phyloP scores from a whole-genome alignment of 805 yeast genomes.

The Candida qinlingensis region DNA sequence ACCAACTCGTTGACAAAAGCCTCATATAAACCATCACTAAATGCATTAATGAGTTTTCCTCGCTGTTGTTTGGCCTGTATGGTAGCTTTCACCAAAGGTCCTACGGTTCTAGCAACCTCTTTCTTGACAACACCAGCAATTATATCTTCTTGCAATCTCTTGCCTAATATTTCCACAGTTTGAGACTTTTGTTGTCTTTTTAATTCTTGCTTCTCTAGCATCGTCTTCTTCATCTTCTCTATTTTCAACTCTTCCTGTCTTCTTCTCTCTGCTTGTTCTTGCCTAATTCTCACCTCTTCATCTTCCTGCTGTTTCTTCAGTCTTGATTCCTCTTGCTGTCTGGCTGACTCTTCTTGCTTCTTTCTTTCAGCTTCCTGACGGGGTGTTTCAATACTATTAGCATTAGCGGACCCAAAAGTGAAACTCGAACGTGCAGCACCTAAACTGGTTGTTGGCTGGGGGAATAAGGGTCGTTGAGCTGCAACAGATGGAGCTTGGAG shows the following conservation, averaged over 20 bases:
- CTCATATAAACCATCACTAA: conserved; percentile 47
- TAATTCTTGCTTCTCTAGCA: conserved; percentile 15
- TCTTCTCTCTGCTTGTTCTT: neutral
- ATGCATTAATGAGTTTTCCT: conserved; percentile 29
- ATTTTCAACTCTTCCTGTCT: conserved; percentile 7
- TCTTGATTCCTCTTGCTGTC: conserved; percentile 7
- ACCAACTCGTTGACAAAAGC: conserved; percentile 60
- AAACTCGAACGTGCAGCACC: too few relatives aligned
- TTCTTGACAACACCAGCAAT: conserved; percentile 18
- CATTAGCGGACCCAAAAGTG: too few relatives aligned
- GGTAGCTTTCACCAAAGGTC: conserved; percentile 12
- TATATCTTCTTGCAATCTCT: neutral
- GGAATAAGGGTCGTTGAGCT: too few relatives aligned
- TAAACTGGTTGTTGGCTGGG: too few relatives aligned
- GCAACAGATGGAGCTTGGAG: too few relatives aligned
- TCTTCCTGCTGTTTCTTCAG: conserved; percentile 7
- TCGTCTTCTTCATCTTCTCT: conserved; percentile 10
- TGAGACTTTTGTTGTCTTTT: conserved; percentile 10
- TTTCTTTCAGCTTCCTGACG: neutral
- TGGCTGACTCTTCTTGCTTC: conserved; percentile 4
- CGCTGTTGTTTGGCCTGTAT: conserved; percentile 11
- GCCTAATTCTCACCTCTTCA: neutral
- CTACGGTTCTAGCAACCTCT: conserved; percentile 14
- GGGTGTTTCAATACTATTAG: too few relatives aligned
- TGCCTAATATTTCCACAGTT: conserved; percentile 11